Conservation (phyloP, 306 rosid species). For the Rosa multiflora region DNA sequence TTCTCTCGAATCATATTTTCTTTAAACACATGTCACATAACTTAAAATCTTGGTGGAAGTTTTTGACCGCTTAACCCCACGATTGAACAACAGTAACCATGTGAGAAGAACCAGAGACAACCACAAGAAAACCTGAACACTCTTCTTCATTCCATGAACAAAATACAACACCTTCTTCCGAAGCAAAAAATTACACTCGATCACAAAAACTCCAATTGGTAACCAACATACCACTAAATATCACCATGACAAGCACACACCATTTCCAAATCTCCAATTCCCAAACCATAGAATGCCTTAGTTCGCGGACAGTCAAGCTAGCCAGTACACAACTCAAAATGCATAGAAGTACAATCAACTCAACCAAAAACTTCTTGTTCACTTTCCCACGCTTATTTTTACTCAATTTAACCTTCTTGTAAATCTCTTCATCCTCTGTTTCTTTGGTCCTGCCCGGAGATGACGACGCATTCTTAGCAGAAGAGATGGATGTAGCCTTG, state of each 20-base stretch:
- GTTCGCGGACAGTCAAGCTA: slow-evolving; percentile 43
- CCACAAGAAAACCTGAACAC: slow-evolving; percentile 75
- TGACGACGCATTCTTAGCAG: slow-evolving; percentile 27
- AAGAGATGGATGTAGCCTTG: slow-evolving; percentile 40
- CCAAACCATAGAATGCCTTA: slow-evolving; percentile 40
- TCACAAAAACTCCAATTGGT: slow-evolving; percentile 74
- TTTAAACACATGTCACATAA: slow-evolving; percentile 51
- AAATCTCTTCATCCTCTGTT: slow-evolving; percentile 63
- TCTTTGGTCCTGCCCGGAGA: slow-evolving; percentile 46
- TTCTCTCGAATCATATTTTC: too few relatives aligned
- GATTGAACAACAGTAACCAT: slow-evolving; percentile 63
- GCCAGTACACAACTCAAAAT: slow-evolving; percentile 47
- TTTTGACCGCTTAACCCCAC: slow-evolving; percentile 43
- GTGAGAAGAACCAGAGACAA: slow-evolving; percentile 58
- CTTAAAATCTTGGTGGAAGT: slow-evolving; percentile 38
- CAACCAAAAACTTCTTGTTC: slow-evolving; percentile 43
- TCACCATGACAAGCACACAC: slow-evolving; percentile 71
- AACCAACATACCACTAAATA: slow-evolving; percentile 70
- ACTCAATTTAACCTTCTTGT: slow-evolving; percentile 51
- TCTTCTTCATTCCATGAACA: slow-evolving; percentile 87
- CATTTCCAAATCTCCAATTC: slow-evolving; percentile 78
- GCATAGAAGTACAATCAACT: slow-evolving; percentile 45
- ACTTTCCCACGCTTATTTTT: slow-evolving; percentile 44
- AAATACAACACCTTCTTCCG: slow-evolving; percentile 79
- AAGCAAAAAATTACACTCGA: slow-evolving; percentile 76